Base-by-base conservation (phyloP, 2,329 filamentous ascomycete genomes). In the Colletotrichum horii region DNA sequence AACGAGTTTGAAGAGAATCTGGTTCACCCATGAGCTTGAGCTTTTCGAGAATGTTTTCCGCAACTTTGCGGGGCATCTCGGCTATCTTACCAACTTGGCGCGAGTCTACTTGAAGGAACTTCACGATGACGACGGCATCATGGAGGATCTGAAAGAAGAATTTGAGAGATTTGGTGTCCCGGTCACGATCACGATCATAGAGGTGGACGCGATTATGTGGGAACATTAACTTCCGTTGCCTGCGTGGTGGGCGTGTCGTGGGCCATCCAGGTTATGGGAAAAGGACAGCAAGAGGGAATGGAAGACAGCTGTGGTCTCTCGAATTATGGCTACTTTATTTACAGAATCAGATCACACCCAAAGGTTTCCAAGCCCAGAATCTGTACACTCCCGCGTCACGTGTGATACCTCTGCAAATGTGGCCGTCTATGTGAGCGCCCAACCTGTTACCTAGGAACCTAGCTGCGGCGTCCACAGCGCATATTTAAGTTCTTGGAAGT, bases 401-500 rank as follows among this genome's bases (percentile, higher is more conserved):
- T 48, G 38, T 48, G 38, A 48, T 2, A n/a, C 38, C 38, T 48
- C 5, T n/a, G n/a, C 43, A n/a, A 52, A 4, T 4, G n/a, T 52
- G 2, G 2, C 43, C 43, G 43, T 52, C 43, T 8, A 2, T 52
- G 6, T 52, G n/a, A 3, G 6, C n/a, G 43, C n/a, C n/a, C 6
- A 8, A 14, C 12, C n/a, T n/a, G n/a, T n/a, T n/a, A n/a, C n/a
- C 0, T 14, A 22, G 1, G 12, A 52, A 4, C 43, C n/a, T n/a
- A 19, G 1, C 38, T 48, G 36, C 9, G 19, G 19, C 38, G 12
- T 48, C 38, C 38, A 12, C 9, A 48, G 11, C 38, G 4, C 2
- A 48, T 4, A 11, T 48, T 12, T 7, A 48, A 22, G 28, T 19
- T 19, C 19, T 48, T 6, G 0, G 2, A 22, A 12, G 19, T 48